Conservation (phyloP, 768 basidiomycete genomes). For the Boletus rubroflammeus region DNA sequence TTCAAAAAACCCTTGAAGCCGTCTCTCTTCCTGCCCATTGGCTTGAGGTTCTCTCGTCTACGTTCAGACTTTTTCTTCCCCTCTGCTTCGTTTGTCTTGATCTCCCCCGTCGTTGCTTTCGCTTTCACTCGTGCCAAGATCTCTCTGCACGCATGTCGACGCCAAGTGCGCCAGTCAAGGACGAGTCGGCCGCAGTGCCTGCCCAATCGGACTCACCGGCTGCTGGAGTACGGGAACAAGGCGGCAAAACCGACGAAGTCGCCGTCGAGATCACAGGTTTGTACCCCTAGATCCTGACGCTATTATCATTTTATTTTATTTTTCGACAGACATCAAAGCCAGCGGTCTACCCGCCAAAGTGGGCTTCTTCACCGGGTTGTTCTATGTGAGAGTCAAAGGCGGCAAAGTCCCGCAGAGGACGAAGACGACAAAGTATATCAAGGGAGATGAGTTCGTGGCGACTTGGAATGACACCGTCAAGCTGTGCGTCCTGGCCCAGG, state of each 20-base stretch:
- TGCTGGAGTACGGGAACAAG: background rate
- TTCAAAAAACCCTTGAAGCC: background rate
- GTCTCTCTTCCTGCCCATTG: background rate
- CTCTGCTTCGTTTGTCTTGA: background rate
- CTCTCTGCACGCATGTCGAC: constrained; percentile 11
- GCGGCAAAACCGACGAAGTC: constrained; percentile 15
- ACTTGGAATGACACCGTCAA: constrained; percentile 26
- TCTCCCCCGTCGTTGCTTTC: background rate
- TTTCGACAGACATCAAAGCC: constrained; percentile 30
- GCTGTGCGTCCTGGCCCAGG: constrained; percentile 15
- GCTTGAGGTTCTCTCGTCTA: background rate
- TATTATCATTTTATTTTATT: background rate
- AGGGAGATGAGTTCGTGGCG: constrained; percentile 28
- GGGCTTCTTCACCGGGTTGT: constrained; percentile 28
- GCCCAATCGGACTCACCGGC: background rate
- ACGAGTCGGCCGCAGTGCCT: background rate
- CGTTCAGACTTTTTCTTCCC: background rate
- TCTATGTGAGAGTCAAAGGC: constrained; percentile 29
- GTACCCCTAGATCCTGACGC: background rate
- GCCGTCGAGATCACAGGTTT: constrained; percentile 29
- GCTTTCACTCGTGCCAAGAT: background rate
- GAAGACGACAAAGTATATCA: constrained; percentile 24
- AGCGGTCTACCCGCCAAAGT: constrained; percentile 33
- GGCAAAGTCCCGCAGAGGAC: constrained; percentile 27
- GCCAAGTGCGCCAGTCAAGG: constrained; percentile 4